Percentiles rank a stretch among this genome's conserved stretches.
Conservation (phyloP, 2,329 filamentous ascomycete species). For the Scytalidium lignicola region DNA sequence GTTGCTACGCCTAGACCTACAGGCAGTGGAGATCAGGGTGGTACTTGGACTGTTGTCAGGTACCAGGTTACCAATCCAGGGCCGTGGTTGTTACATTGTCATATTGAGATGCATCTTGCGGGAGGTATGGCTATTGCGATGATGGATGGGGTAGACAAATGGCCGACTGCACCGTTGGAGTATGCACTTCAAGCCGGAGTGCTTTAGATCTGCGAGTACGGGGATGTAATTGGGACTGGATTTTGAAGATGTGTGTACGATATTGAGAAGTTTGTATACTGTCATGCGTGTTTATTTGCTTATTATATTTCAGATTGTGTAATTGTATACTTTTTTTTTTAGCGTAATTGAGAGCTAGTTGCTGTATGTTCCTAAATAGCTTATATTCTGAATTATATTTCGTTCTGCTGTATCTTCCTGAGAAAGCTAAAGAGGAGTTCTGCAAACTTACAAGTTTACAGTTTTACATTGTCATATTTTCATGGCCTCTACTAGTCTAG, state of each 20-base stretch:
- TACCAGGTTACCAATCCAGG: conserved; percentile 42
- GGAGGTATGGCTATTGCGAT: conserved; percentile 43
- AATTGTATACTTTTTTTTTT: too few relatives aligned
- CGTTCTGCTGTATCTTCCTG: too few relatives aligned
- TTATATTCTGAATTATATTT: too few relatives aligned
- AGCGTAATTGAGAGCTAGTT: too few relatives aligned
- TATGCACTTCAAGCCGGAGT: not conserved
- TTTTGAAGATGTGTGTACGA: not conserved
- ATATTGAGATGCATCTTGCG: conserved; percentile 40
- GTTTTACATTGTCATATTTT: too few relatives aligned
- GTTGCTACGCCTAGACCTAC: conserved; percentile 26
- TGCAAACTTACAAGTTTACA: too few relatives aligned
- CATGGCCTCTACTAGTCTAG: too few relatives aligned
- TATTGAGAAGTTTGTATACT: not conserved
- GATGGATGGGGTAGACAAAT: conserved; percentile 41
- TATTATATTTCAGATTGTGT: too few relatives aligned
- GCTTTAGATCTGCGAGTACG: not conserved
- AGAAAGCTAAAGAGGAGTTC: too few relatives aligned
- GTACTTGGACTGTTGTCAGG: conserved; percentile 35
- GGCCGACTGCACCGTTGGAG: conserved; percentile 28
- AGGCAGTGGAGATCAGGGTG: conserved; percentile 9
- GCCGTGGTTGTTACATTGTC: conserved; percentile 43
- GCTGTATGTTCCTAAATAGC: too few relatives aligned
- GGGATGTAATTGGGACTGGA: not conserved
- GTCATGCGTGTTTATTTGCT: not conserved